Conservation (phyloP, 345 rosid genomes). For the Gossypium australe region DNA sequence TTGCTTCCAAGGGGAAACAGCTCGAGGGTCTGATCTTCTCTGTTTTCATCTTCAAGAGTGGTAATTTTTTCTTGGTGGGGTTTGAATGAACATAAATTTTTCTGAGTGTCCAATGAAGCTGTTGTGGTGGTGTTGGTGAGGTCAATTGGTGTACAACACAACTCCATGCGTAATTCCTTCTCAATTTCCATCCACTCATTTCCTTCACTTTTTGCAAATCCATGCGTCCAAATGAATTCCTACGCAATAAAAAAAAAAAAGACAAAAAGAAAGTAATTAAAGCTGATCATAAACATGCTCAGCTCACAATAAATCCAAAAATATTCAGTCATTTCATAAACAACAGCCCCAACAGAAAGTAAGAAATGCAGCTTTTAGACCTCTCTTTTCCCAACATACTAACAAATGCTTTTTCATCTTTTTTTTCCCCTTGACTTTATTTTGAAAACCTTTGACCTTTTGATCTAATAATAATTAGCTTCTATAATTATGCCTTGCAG, state of each 20-base stretch:
- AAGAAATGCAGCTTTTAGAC: slow-evolving; percentile 29
- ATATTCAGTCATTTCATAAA: slow-evolving; percentile 11
- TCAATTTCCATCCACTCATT: slow-evolving; percentile 27
- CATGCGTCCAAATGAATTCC: slow-evolving; percentile 23
- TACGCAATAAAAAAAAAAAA: background rate
- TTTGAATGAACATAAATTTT: slow-evolving; percentile 8
- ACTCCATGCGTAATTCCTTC: slow-evolving; percentile 22
- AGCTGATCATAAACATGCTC: background rate
- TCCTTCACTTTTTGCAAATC: slow-evolving; percentile 14
- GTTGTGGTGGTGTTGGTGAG: slow-evolving; percentile 14
- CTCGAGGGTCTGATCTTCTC: slow-evolving; percentile 42
- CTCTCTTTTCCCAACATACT: slow-evolving; percentile 26
- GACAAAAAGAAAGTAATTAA: background rate
- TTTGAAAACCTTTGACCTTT: slow-evolving; percentile 1
- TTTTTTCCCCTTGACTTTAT: slow-evolving; percentile 13
- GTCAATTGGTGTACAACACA: slow-evolving; percentile 13
- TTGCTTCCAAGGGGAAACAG: slow-evolving; percentile 45
- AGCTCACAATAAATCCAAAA: background rate
- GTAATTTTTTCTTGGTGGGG: slow-evolving; percentile 13
- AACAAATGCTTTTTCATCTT: slow-evolving; percentile 15
- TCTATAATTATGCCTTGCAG: background rate
- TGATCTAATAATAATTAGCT: slow-evolving; percentile 6
- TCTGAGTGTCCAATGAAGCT: background rate
- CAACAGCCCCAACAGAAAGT: slow-evolving; percentile 26
- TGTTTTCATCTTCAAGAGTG: slow-evolving; percentile 21